These are phyloP conservation scores for Poterioochromonas sp. DNA, from an alignment of 352 stramenopile genomes.

Conservation along the genomic window DNA sequence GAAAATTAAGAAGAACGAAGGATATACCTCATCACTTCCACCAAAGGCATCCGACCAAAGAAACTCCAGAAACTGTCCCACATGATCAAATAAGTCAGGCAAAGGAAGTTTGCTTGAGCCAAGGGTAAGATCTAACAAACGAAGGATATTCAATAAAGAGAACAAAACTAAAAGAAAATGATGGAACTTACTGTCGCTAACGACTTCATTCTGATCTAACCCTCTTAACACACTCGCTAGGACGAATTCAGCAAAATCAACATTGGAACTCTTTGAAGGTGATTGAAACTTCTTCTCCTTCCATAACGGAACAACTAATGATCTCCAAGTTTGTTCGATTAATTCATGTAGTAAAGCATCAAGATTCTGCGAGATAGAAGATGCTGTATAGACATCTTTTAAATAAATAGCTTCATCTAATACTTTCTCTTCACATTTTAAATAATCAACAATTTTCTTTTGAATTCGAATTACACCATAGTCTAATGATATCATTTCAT, in stretches of 20 bases:
- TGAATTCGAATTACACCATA: not conserved
- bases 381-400: too few species aligned
- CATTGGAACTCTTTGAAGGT: not conserved
- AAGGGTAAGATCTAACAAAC: not conserved
- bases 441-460: not conserved
- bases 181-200: not conserved
- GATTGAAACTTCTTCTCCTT: slow-evolving; percentile 21
- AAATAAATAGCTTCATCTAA: not conserved
- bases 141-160: not conserved
- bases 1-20: not conserved
- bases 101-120: not conserved
- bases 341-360: not conserved
- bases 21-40: not conserved
- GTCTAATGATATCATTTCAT: not conserved
- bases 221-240: too few species aligned
- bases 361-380: too few species aligned
- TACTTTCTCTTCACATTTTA: slow-evolving; percentile 17
- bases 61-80: not conserved
- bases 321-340: not conserved
- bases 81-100: not conserved
- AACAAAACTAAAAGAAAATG: too few species aligned
- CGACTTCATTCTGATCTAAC: too few species aligned
- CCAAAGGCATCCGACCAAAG: not conserved
- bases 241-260: not conserved
- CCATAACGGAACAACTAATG: not conserved